These are phyloP conservation scores for Thraustochytrium striatum DNA, from an alignment of 352 stramenopile species.

Conservation along the genomic window DNA sequence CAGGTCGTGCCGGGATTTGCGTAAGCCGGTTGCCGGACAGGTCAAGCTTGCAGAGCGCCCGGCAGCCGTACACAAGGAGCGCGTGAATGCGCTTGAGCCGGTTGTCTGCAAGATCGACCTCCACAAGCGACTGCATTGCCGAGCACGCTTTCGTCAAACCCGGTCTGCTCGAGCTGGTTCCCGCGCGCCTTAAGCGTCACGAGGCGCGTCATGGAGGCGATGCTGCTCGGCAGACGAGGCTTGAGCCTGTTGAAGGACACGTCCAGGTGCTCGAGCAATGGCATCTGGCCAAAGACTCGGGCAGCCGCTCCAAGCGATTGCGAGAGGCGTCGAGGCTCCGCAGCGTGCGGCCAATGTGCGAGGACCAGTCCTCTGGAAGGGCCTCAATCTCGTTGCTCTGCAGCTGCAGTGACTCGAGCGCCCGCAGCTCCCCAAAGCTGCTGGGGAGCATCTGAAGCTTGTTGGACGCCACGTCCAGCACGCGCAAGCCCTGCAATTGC, in stretches of 20 bases:
- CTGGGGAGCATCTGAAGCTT: too few relatives aligned
- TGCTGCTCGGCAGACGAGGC: background rate
- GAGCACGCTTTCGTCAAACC: background rate
- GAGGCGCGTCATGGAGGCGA: background rate
- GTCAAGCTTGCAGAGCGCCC: background rate
- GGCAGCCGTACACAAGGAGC: background rate
- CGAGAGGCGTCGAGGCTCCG: background rate
- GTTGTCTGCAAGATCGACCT: conserved; percentile 13
- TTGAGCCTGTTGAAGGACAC: background rate
- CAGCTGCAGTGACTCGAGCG: too few relatives aligned
- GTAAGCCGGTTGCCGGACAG: background rate
- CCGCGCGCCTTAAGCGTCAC: background rate
- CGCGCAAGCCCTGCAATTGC: background rate
- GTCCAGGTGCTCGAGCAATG: background rate
- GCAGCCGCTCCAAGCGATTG: background rate
- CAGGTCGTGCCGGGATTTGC: background rate
- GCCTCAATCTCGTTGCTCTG: background rate
- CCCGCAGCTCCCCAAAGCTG: too few relatives aligned
- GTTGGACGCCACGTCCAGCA: background rate
- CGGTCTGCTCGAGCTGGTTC: background rate
- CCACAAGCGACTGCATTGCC: background rate
- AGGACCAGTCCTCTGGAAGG: background rate
- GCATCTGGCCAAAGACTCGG: background rate
- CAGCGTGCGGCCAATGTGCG: background rate
- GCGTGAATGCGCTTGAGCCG: background rate